Percentiles rank a stretch among this genome's conserved stretches.
These are phyloP conservation scores for Leccinum obscurum DNA, from an alignment of 768 basidiomycete species.

Conservation along the genomic window DNA sequence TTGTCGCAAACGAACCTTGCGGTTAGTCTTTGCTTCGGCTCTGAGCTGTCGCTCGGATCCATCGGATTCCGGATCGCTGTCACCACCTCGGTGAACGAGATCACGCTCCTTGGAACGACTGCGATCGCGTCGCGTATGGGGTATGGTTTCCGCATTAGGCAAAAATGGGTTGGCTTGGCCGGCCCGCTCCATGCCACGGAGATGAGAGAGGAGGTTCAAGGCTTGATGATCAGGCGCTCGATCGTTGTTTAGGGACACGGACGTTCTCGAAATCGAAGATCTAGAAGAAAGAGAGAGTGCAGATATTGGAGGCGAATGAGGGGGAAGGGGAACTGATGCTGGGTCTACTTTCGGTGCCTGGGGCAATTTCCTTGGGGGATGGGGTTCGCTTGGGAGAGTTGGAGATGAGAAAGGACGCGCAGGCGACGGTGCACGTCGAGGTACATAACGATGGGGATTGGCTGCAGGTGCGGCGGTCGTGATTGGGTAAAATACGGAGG, in stretches of 20 bases:
- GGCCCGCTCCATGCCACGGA: conserved; percentile 34
- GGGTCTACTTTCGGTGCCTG: conserved; percentile 49
- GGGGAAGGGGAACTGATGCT: conserved; percentile 56
- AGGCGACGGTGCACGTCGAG: conserved; percentile 37
- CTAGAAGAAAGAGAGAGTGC: conserved; percentile 74
- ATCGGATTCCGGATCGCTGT: conserved; percentile 35
- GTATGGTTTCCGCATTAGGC: conserved; percentile 15
- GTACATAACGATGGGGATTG: conserved; percentile 55
- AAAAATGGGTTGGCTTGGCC: conserved; percentile 9
- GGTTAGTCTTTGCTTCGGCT: conserved; percentile 80
- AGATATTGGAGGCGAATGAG: conserved; percentile 71
- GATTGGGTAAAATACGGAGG: conserved; percentile 51
- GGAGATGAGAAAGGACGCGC: conserved; percentile 34
- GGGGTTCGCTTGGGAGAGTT: conserved; percentile 26
- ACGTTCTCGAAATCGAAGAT: conserved; percentile 63
- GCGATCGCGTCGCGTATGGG: conserved; percentile 15
- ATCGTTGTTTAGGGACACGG: conserved; percentile 40
- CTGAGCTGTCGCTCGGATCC: conserved; percentile 54
- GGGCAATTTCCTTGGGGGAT: conserved; percentile 15
- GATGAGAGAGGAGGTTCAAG: conserved; percentile 44
- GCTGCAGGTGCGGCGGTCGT: conserved; percentile 55
- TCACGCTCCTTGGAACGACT: conserved; percentile 24
- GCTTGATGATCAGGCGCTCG: conserved; percentile 40
- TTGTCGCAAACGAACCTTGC: conserved; percentile 57
- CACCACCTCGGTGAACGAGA: conserved; percentile 24